A percentile compares a stretch with the other conserved stretches of the same genome.
These are phyloP conservation scores for Populus hybrid DNA, from an alignment of 441 rosid species.

Conservation along the genomic window DNA sequence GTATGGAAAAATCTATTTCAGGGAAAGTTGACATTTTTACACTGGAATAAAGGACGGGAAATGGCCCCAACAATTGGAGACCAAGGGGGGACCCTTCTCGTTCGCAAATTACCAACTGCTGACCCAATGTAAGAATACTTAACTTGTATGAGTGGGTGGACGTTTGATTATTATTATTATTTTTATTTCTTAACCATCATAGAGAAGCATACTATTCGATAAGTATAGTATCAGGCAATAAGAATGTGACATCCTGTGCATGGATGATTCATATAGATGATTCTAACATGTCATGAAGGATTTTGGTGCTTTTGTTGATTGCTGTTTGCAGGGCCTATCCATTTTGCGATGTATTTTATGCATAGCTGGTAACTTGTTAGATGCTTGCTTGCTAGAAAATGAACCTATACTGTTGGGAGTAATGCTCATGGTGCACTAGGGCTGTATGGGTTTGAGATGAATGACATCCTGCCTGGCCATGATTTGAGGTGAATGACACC, in stretches of 20 bases:
- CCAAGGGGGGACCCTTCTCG: slow-evolving; percentile 70
- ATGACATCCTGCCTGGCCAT: not conserved
- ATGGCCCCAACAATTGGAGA: slow-evolving; percentile 64
- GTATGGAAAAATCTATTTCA: slow-evolving; percentile 67
- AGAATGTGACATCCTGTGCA: not conserved
- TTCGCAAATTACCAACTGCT: slow-evolving; percentile 69
- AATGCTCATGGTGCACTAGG: not conserved
- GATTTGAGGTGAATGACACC: no score
- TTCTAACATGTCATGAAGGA: not conserved
- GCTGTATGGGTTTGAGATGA: not conserved
- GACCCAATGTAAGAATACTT: slow-evolving; percentile 48
- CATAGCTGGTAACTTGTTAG: not conserved
- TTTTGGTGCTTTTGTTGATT: not conserved
- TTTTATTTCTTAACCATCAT: slow-evolving; percentile 1
- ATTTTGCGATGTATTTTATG: not conserved
- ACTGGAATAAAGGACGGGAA: slow-evolving; percentile 62
- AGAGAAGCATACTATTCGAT: not conserved
- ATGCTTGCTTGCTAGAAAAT: no score
- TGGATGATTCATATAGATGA: not conserved
- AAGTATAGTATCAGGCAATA: not conserved
- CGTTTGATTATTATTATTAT: not conserved
- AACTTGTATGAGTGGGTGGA: not conserved
- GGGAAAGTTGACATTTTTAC: slow-evolving; percentile 74
- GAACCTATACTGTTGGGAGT: no score
- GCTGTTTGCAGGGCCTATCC: not conserved